Evolutionary conservation across 2,329 filamentous ascomycete species (phyloP), one percentile per base, ranked within the genome.

Genomic region (Nothophaeocryptopus gaeumannii): DNA sequence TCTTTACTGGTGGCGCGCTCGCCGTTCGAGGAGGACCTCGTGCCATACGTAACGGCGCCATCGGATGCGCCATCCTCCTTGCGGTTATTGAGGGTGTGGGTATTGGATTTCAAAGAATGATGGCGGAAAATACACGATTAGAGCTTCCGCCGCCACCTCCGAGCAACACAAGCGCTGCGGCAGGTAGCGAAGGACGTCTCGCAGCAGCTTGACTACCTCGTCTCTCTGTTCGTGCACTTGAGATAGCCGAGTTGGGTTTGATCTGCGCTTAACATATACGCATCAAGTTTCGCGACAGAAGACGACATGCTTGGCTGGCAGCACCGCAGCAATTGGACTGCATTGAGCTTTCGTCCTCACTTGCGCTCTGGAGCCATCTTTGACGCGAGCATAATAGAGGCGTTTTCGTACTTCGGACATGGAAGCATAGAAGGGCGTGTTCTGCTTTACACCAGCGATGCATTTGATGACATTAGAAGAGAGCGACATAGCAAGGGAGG

Each of bases 31-130:
- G 93, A 64, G 93, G 93, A 51, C 86, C 86, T 71, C 91, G 89
- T 77, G 89, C 92, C 15, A 90, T 93, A 57, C 81, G 93, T 64
- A 97, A 97, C 73, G 91, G 89, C 53, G 93, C 93, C 56, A 97
- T 99, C 65, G 93, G 92, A 61, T 97, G 93, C 71, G 93, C 89
- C 20, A 88, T 96, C 58, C 81, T 99, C 65, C 78, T 99, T 39
- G 93, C 89, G 43, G 92, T 99, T 59, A 97, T 99, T 58, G 92
- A 99, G 73, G 92, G 93, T 64, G 93, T 97, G 47, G 92, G 92
- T 63, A 97, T 99, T 67, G 91, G 88, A 8, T 92, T 96, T 76
- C 87, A 90, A 72, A 85, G 91, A 71, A 90, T 96, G 86, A 88
- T 96, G 81, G 88, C 91, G 32, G 88, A 90, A 57, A 86, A 85